Evolutionary conservation across 169 alveolate species (phyloP), one percentile per base, ranked within the genome.

Genomic region (Eimeria acervulina): DNA sequence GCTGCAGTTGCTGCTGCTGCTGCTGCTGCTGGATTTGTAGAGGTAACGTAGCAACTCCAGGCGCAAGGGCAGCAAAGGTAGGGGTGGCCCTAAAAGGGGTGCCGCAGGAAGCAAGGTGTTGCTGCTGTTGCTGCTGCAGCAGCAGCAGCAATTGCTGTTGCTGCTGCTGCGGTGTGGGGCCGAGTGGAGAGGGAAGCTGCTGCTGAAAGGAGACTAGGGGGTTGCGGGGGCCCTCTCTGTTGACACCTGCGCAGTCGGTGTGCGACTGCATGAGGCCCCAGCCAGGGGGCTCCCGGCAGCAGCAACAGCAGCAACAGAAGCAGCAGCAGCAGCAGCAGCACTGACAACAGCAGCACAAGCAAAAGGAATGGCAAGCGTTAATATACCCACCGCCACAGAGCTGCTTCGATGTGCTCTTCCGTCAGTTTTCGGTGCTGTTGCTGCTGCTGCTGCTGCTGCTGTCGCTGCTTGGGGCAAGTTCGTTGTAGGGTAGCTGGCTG

Each of bases 241-340:
- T 26, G 68, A 81, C 70, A 1, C 72, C 90, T 26, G 40, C 42
- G 47, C 52, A 51, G 90, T 81, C 90, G 8, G 90, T 44, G 68
- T 55, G 90, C 90, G 51, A 51, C 68, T 81, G 90, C 90, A 76
- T 81, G 90, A 36, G 66, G 90, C 70, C 47, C 38, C 68, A 42
- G 66, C 47, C 38, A 51, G 90, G 68, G 68, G 90, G 40, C 90
- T 72, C 90, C 90, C 55, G 40, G 90, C 90, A 81, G 90, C 42
- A 47, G 90, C 81, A 55, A 23, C 17, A 19, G 66, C 66, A 55
- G 66, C 17, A 55, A 23, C 17, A 55, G 66, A 10, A 19, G 66
- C 66, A 55, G 66, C 26, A 55, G 66, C 66, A 55, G 66, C 66
- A 19, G 66, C 66, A 55, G 26, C 26, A 13, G 66, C 19, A 12